Conservation (phyloP, 106 monocot genomes). For the Dactylorhiza incarnata region DNA sequence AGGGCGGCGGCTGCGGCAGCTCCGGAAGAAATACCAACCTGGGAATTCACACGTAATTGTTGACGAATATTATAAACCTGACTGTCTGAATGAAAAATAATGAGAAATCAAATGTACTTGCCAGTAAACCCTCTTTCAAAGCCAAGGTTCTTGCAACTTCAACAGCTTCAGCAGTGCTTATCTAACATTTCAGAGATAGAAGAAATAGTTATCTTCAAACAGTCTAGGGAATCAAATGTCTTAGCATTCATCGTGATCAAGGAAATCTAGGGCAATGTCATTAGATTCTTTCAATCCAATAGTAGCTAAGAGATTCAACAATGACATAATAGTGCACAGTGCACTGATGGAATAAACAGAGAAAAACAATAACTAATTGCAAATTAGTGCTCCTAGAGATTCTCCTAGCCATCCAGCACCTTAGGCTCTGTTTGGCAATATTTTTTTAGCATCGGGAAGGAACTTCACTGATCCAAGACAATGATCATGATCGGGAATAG, state of each 20-base stretch:
- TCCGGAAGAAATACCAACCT: conserved; percentile 98
- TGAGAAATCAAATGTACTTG: conserved; percentile 16
- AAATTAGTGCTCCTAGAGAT: neutral
- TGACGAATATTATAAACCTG: neutral
- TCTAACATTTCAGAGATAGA: conserved; percentile 28
- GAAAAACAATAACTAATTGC: neutral
- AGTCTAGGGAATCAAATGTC: neutral
- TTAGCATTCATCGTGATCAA: neutral
- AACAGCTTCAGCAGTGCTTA: conserved; percentile 84
- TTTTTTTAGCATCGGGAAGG: too few relatives aligned
- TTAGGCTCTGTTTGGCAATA: too few relatives aligned
- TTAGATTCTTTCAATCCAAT: neutral
- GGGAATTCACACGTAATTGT: conserved; percentile 5
- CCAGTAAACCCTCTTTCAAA: conserved; percentile 86
- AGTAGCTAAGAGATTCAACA: neutral
- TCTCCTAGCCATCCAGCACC: neutral
- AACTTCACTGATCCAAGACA: too few relatives aligned
- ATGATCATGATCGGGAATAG: too few relatives aligned
- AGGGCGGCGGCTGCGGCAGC: conserved; percentile 89
- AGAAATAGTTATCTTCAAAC: neutral
- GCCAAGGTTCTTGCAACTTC: conserved; percentile 82
- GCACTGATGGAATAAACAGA: neutral
- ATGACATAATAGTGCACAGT: neutral
- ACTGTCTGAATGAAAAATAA: neutral
- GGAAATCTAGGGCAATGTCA: neutral